These are phyloP conservation scores for Colletotrichum eremochloae DNA, from an alignment of 2,329 filamentous ascomycete genomes.

Conservation along the genomic window DNA sequence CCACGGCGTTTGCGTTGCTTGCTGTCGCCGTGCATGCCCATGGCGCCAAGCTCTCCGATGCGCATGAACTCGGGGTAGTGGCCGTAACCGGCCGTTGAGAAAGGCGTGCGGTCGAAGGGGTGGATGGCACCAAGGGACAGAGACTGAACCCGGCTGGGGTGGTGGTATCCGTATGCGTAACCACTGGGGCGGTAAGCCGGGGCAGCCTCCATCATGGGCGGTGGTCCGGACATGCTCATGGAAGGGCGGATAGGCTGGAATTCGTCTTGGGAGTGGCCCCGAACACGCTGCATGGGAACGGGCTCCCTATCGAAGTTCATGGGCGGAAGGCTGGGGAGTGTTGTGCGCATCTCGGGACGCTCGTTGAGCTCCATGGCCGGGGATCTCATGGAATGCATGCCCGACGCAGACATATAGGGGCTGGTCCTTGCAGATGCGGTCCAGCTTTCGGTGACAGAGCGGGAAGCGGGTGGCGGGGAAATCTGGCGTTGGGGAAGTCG, in stretches of 20 bases:
- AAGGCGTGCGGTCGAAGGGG: slow-evolving; percentile 59
- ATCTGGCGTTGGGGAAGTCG: slow-evolving; percentile 50
- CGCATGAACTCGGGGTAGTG: slow-evolving; percentile 60
- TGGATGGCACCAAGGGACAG: slow-evolving; percentile 60
- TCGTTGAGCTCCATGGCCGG: slow-evolving; percentile 52
- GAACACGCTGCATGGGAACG: slow-evolving; percentile 49
- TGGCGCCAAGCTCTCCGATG: slow-evolving; percentile 55
- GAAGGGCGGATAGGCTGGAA: slow-evolving; percentile 50
- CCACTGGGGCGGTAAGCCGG: slow-evolving; percentile 51
- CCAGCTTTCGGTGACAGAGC: slow-evolving; percentile 54
- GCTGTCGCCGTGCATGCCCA: slow-evolving; percentile 56
- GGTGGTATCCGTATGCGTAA: slow-evolving; percentile 58
- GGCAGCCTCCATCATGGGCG: slow-evolving; percentile 50
- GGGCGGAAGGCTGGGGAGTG: slow-evolving; percentile 58
- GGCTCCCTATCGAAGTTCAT: slow-evolving; percentile 55
- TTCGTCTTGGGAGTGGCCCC: slow-evolving; percentile 53
- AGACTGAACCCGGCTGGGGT: slow-evolving; percentile 60
- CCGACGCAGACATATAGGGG: slow-evolving; percentile 50
- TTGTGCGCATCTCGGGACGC: slow-evolving; percentile 52
- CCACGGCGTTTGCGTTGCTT: slow-evolving; percentile 77
- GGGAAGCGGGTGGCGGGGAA: slow-evolving; percentile 51
- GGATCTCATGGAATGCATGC: slow-evolving; percentile 50
- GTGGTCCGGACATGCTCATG: slow-evolving; percentile 46
- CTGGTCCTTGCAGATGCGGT: slow-evolving; percentile 50
- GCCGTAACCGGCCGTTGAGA: slow-evolving; percentile 57